phyloP scores from a whole-genome alignment of 2,329 filamentous ascomycete genomes.

The Penicillium fuscoglaucum region DNA sequence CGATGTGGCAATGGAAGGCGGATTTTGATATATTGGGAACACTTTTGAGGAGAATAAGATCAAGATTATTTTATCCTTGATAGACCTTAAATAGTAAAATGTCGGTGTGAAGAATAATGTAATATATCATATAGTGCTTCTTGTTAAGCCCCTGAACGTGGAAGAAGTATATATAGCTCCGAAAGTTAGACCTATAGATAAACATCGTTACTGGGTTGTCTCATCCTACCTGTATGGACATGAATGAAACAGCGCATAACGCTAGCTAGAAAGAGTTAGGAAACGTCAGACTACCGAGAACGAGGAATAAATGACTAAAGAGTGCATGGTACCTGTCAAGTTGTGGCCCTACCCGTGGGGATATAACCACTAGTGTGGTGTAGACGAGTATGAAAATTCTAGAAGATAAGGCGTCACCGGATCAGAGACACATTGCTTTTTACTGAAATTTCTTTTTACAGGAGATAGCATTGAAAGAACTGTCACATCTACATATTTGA shows the following conservation, averaged over 20 bases:
- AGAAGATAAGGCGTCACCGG: neutral
- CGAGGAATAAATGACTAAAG: neutral
- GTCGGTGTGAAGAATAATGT: neutral
- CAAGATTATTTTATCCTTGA: too few relatives aligned
- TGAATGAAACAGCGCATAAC: neutral
- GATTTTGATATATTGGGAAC: neutral
- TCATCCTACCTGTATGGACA: neutral
- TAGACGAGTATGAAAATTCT: neutral
- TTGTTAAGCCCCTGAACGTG: neutral
- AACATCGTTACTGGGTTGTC: neutral
- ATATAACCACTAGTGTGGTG: neutral
- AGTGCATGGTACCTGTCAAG: neutral
- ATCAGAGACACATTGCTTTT: neutral
- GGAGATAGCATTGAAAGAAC: neutral
- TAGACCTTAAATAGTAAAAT: neutral
- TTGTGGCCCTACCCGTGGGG: neutral
- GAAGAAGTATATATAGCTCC: neutral
- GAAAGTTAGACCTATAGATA: neutral
- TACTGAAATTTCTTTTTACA: neutral
- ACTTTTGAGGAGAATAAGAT: neutral
- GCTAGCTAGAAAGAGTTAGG: neutral
- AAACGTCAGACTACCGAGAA: neutral
- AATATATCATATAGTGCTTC: neutral
- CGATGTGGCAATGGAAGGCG: conserved; percentile 16
- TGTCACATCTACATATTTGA: neutral